Percentiles rank a stretch among this genome's conserved stretches.
Evolutionary conservation across 768 basidiomycete species (phyloP).

Genomic region (Russula earlei): DNA sequence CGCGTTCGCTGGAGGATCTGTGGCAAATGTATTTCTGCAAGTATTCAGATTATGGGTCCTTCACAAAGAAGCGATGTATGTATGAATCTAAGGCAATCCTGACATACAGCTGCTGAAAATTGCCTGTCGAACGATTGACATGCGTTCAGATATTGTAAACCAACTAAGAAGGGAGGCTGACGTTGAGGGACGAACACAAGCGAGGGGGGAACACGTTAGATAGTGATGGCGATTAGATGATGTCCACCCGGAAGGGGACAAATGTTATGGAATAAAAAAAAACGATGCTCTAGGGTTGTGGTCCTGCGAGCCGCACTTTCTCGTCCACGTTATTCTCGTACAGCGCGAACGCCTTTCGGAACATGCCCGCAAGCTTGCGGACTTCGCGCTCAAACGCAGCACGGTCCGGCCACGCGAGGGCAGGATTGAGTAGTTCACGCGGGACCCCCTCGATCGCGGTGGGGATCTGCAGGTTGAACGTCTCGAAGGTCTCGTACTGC

Average conservation of each 20-base stretch:
- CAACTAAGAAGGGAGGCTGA: too few species aligned
- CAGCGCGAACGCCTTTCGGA: constrained; percentile 85
- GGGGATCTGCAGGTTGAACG: constrained; percentile 82
- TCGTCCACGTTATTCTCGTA: constrained; percentile 81
- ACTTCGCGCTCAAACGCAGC: constrained; percentile 86
- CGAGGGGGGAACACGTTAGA: neutral
- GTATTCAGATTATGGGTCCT: too few species aligned
- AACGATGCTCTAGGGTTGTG: constrained; percentile 28
- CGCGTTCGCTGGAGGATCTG: neutral
- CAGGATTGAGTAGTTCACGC: constrained; percentile 82
- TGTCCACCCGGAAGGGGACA: neutral
- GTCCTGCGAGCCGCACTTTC: constrained; percentile 78
- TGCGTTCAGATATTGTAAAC: constrained; percentile 5
- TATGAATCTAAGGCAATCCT: constrained; percentile 31
- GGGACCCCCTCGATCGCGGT: constrained; percentile 80
- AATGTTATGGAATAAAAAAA: neutral
- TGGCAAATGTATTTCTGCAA: too few species aligned
- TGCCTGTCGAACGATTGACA: neutral
- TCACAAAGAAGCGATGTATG: too few species aligned
- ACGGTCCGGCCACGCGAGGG: constrained; percentile 78
- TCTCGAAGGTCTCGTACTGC: constrained; percentile 75
- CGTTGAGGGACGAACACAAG: neutral
- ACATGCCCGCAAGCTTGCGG: constrained; percentile 85
- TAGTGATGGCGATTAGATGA: neutral
- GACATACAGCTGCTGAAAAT: neutral